Percentiles rank a stretch among this genome's conserved stretches.
Evolutionary conservation across 805 yeast species (phyloP).

Genomic region (Yamadazyma philogaea): DNA sequence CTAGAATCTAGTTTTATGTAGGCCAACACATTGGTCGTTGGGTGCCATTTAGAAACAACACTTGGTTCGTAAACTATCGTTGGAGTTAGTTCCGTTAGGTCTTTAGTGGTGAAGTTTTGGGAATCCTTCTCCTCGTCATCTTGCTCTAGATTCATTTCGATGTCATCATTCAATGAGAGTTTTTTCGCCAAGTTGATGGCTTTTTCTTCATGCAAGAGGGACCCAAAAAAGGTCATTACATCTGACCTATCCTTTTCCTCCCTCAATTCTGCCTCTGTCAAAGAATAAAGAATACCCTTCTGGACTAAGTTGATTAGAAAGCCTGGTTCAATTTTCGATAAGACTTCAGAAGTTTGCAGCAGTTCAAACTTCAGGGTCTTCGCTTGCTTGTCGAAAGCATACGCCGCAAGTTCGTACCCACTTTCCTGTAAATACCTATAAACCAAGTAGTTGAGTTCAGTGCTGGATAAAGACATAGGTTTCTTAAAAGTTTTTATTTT

Average conservation of each 20-base stretch:
- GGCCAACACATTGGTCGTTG: conserved; percentile 47
- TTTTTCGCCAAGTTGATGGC: conserved; percentile 8
- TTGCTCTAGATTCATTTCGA: conserved; percentile 3
- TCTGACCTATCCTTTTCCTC: conserved; percentile 15
- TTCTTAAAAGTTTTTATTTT: neutral
- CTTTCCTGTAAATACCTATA: conserved; percentile 92
- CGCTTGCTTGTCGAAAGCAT: conserved; percentile 75
- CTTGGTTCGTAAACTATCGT: conserved; percentile 40
- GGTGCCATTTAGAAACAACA: conserved; percentile 56
- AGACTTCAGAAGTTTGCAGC: conserved; percentile 33
- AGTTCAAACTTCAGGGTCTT: conserved; percentile 54
- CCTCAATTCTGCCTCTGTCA: conserved; percentile 56
- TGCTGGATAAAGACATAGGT: conserved; percentile 74
- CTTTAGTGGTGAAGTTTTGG: conserved; percentile 24
- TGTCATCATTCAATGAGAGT: neutral
- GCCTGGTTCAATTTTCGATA: conserved; percentile 65
- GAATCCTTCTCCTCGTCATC: neutral
- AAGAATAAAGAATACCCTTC: conserved; percentile 76
- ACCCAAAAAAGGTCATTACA: conserved; percentile 51
- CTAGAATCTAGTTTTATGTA: conserved; percentile 51
- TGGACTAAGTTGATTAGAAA: conserved; percentile 79
- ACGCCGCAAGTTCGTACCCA: conserved; percentile 73
- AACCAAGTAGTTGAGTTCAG: conserved; percentile 82
- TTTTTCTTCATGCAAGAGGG: conserved; percentile 45
- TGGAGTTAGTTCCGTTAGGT: conserved; percentile 32